phyloP scores from a whole-genome alignment of 164 flowering plant genomes.

The Vitis vinifera region ASM3070453v1 NC_081818.1:9407001-9407500 shows the following conservation, averaged over 20 bases:
- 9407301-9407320: background rate
- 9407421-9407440: background rate
- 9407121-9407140: too few relatives aligned
- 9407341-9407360: background rate
- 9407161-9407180: too few relatives aligned
- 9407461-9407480: background rate
- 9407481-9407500: constrained; percentile 59
- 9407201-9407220: background rate
- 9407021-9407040: too few relatives aligned
- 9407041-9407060: too few relatives aligned
- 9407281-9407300: background rate
- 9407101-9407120: too few relatives aligned
- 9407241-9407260: background rate
- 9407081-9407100: too few relatives aligned
- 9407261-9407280: background rate
- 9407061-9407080: too few relatives aligned
- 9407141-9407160: too few relatives aligned
- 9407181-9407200: too few relatives aligned
- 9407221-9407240: background rate
- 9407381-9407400: background rate
- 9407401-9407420: background rate
- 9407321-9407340: constrained; percentile 2
- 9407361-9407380: background rate
- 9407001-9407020: too few relatives aligned
- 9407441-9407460: background rate